Evolutionary conservation across 768 basidiomycete genomes (phyloP), one percentile per base, ranked within the genome.

Genomic region (Lentinula detonsa): DNA sequence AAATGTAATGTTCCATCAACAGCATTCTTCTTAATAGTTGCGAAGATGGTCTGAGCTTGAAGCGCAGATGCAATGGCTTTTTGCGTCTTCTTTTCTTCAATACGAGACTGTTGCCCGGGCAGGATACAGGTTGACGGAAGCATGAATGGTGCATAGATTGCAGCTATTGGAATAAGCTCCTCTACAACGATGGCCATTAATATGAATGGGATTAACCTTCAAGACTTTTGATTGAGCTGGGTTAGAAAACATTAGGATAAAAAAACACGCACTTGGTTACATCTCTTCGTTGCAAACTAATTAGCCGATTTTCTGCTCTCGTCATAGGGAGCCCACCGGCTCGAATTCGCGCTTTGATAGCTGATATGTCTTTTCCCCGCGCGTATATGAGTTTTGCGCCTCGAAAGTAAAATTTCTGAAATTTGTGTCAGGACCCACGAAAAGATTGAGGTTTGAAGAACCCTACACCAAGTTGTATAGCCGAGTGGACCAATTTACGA

Each of bases 121-220:
- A 95, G 81, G 59, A 94, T 80, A 68, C 91, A 93, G 0, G 93
- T 94, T 2, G 91, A 93, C 0, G 93, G 93, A 31, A 95, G 83
- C 76, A 92, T 81, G 68, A 82, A 84, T 1, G 93, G 93, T n/a
- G 84, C 86, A 67, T 91, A 94, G 62, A 95, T 83, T 31, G 91
- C 91, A 63, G 93, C 83, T 63, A 95, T 79, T 13, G 93, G 93
- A 59, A 95, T 83, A 37, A 89, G 70, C 72, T 95, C 93, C 71
- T 95, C 93, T 1, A 91, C 75, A 13, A 93, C 70, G 31, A 91
- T 69, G 33, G 91, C 80, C 61, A 93, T 84, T 65, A 90, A 65
- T 8, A 92, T 68, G 74, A 94, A 95, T 0, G 93, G 93, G 3
- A 93, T 74, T 42, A 94, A 81, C 74, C 91, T 56, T 7, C 2